These are phyloP conservation scores for Wickerhamomyces rabaulensis DNA, from an alignment of 805 yeast genomes.

Conservation along the genomic window DNA sequence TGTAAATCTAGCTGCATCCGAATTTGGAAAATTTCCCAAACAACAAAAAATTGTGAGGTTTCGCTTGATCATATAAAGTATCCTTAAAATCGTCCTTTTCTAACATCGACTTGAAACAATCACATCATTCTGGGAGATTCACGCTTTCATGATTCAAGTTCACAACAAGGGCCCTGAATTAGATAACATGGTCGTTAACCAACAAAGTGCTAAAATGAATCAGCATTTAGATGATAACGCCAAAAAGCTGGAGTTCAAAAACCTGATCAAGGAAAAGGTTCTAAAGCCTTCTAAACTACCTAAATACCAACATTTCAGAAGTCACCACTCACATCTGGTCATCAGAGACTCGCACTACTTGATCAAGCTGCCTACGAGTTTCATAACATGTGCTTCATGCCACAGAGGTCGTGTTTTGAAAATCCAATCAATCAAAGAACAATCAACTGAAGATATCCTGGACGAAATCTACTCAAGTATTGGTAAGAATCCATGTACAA, in stretches of 20 bases:
- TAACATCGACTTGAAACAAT: neutral
- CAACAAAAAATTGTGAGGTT: neutral
- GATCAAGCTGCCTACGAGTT: slow-evolving; percentile 21
- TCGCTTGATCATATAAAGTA: neutral
- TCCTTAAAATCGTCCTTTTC: neutral
- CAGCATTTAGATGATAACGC: slow-evolving; percentile 12
- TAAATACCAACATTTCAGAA: slow-evolving; percentile 11
- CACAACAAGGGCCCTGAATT: neutral
- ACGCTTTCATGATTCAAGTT: neutral
- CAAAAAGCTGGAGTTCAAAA: slow-evolving; percentile 20
- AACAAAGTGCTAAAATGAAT: neutral
- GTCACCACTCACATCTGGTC: slow-evolving; percentile 24
- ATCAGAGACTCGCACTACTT: slow-evolving; percentile 25
- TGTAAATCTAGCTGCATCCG: neutral
- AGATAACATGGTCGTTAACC: neutral
- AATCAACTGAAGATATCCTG: slow-evolving; percentile 16
- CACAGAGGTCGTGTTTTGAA: slow-evolving; percentile 25
- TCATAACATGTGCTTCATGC: slow-evolving; percentile 24
- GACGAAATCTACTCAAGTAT: slow-evolving; percentile 21
- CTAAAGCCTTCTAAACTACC: slow-evolving; percentile 22
- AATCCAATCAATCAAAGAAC: slow-evolving; percentile 16
- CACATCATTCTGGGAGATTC: neutral
- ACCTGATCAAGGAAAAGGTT: slow-evolving; percentile 21
- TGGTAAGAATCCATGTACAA: slow-evolving; percentile 20
- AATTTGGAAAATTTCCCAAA: neutral